Evolutionary conservation across 352 stramenopile species (phyloP), one percentile per base, ranked within the genome.

Genomic region (Elongisporangium anandrum): DNA sequence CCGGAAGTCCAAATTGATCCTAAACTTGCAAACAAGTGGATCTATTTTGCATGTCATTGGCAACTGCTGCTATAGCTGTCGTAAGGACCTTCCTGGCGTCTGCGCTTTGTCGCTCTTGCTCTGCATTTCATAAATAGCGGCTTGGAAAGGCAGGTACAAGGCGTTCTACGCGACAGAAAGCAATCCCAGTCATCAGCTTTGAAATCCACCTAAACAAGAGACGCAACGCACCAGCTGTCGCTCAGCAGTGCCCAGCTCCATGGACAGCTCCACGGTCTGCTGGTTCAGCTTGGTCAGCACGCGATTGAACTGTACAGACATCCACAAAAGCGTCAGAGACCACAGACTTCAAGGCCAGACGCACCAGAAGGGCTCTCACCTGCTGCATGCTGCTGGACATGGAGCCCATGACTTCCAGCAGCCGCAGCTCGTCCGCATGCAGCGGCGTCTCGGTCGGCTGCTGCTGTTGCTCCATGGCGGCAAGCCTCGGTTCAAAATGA

Each of bases 111-210:
- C 50, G 26, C 21, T 72, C 24, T 52, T 58, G 64, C 65, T 81
- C 60, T 85, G 75, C 58, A 85, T 76, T 45, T 73, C 68, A 66
- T 85, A 85, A 69, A 85, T 81, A 54, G 72, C 70, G 6, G 75
- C 70, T 62, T 85, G 75, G 54, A 85, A 85, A 3, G 75, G 75
- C 56, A 85, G 24, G 24, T 81, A 85, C 60, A 85, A 41, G 10
- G 75, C 72, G 48, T 81, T 85, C 75, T 85, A 38, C 7, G 48
- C 54, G 63, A 34, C 20, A 50, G 55, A 15, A 34, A 22, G 21
- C 17, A 16, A 15, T 54, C 10, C 34, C 26, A 54, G 49, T 41
- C n/a, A 54, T 9, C 38, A 54, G 4, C 17, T 19, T 10, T 1
- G 41, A 47, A 9, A 50, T 13, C 6, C 16, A 50, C 7, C 22